These are phyloP conservation scores for Xylaria sp. DNA, from an alignment of 2,329 filamentous ascomycete genomes.

Conservation along the genomic window DNA sequence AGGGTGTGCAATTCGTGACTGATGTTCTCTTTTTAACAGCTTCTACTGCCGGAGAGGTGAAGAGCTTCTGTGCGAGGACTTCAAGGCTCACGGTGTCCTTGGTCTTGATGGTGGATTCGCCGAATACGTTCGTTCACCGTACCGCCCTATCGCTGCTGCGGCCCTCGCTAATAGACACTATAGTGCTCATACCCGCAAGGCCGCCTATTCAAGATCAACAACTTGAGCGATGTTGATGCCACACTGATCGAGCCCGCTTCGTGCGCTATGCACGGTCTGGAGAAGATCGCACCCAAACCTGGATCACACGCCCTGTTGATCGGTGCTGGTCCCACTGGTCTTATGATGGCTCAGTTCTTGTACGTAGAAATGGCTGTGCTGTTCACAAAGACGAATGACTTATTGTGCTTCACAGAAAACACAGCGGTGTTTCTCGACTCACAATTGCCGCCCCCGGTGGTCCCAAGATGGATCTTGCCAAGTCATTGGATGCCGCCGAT, in stretches of 20 bases:
- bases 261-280: constrained; percentile 76
- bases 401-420: constrained; percentile 43
- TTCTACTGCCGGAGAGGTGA: constrained; percentile 79
- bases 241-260: constrained; percentile 77
- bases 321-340: constrained; percentile 73
- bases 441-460: constrained; percentile 76
- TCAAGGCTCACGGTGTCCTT: constrained; percentile 71
- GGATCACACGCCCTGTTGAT: constrained; percentile 74
- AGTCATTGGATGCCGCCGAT: constrained; percentile 65
- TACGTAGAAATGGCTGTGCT: constrained; percentile 22
- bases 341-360: constrained; percentile 57
- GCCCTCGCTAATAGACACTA: constrained; percentile 10
- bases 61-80: constrained; percentile 75
- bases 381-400: constrained; percentile 1
- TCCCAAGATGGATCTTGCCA: constrained; percentile 76
- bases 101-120: constrained; percentile 78
- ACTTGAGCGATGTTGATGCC: constrained; percentile 74
- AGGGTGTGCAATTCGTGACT: constrained; percentile 12
- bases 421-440: constrained; percentile 76
- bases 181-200: constrained; percentile 61
- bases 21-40: constrained; percentile 41
- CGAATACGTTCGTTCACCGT: constrained; percentile 63
- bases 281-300: constrained; percentile 74
- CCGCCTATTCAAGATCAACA: constrained; percentile 73
- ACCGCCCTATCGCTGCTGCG: neutral